phyloP scores from a whole-genome alignment of 345 rosid genomes.

The Gossypium mustelinum region DNA sequence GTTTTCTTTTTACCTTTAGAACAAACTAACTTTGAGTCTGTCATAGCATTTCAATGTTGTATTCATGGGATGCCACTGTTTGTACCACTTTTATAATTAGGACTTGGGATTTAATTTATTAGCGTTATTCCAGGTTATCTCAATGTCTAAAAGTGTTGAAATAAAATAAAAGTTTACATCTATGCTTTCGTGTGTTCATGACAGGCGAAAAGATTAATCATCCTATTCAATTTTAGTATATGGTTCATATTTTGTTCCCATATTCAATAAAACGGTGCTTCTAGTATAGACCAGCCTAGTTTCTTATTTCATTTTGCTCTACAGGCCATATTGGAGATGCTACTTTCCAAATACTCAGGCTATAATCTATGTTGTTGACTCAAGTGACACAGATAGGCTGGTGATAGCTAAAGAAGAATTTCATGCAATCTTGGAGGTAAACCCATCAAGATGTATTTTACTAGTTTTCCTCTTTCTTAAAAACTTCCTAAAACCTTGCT shows the following conservation, averaged over 20 bases:
- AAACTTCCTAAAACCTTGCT: neutral
- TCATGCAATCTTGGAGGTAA: slow-evolving; percentile 78
- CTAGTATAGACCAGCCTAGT: too few relatives aligned
- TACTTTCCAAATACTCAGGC: slow-evolving; percentile 84
- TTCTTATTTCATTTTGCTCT: too few relatives aligned
- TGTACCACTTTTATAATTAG: neutral
- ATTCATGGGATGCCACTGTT: neutral
- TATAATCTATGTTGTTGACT: slow-evolving; percentile 70
- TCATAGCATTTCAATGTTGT: neutral
- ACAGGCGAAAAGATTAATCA: too few relatives aligned
- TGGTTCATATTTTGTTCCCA: too few relatives aligned
- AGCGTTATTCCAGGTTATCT: neutral
- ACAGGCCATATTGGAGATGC: slow-evolving; percentile 58
- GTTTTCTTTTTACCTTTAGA: neutral
- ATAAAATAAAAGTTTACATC: too few relatives aligned
- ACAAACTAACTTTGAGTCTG: neutral
- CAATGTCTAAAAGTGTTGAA: too few relatives aligned
- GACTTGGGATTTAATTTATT: neutral
- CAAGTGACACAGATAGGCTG: slow-evolving; percentile 72
- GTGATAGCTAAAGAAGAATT: slow-evolving; percentile 73
- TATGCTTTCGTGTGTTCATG: too few relatives aligned
- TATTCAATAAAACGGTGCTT: too few relatives aligned
- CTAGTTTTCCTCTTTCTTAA: neutral
- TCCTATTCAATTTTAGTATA: too few relatives aligned
- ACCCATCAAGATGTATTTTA: neutral